Conservation (phyloP, 2,329 filamentous ascomycete species). For the Monilinia laxa region DNA sequence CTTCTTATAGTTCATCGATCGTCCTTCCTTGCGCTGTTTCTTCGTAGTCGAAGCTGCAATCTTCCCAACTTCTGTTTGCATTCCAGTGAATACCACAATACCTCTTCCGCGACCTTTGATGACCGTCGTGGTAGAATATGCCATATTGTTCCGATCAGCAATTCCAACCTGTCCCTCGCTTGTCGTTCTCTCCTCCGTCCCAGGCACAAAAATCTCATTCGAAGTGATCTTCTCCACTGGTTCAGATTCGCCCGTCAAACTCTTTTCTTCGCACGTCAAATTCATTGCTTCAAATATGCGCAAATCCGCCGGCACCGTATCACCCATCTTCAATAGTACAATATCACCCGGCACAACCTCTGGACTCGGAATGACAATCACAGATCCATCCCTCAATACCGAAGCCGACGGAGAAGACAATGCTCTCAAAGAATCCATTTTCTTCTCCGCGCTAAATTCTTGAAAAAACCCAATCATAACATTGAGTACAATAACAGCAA, state of each 20-base stretch:
- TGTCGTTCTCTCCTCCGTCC: slow-evolving; percentile 30
- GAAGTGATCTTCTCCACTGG: slow-evolving; percentile 70
- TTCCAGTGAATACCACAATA: slow-evolving; percentile 54
- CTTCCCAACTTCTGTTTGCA: slow-evolving; percentile 57
- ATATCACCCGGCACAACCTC: slow-evolving; percentile 74
- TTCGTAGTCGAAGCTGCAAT: slow-evolving; percentile 52
- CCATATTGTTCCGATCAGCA: slow-evolving; percentile 55
- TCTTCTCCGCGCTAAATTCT: slow-evolving; percentile 54
- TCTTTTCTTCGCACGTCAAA: slow-evolving; percentile 78
- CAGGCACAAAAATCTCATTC: slow-evolving; percentile 43
- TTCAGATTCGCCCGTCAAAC: slow-evolving; percentile 96
- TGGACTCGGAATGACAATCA: slow-evolving; percentile 52
- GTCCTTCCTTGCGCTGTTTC: slow-evolving; percentile 54
- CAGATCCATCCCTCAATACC: slow-evolving; percentile 51
- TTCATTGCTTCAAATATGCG: slow-evolving; percentile 56
- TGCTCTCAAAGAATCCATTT: slow-evolving; percentile 52
- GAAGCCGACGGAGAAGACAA: slow-evolving; percentile 51
- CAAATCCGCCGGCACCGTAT: slow-evolving; percentile 93
- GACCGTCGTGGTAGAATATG: slow-evolving; percentile 55
- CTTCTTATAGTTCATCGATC: slow-evolving; percentile 47
- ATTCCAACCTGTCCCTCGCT: slow-evolving; percentile 49
- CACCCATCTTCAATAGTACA: slow-evolving; percentile 86
- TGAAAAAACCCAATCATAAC: slow-evolving; percentile 58
- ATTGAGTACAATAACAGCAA: slow-evolving; percentile 58
- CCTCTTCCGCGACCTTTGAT: slow-evolving; percentile 55